Evolutionary conservation across 495 filamentous ascomycete species (phyloP).

Genomic region (Neurospora sp.): DNA sequence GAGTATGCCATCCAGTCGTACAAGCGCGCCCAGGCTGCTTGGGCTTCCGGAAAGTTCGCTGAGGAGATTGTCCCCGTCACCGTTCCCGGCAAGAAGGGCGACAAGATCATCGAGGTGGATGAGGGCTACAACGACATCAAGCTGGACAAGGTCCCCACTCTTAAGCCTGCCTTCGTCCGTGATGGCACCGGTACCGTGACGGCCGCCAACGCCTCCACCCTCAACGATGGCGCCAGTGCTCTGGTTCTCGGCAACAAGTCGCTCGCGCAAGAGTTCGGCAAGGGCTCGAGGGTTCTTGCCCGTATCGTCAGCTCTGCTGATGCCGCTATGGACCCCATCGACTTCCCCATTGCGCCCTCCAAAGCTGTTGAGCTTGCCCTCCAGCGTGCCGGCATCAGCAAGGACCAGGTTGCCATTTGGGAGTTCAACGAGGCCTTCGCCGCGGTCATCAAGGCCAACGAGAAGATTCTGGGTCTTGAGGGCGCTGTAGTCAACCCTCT

Average conservation of each 20-base stretch:
- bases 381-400: conserved; percentile 74
- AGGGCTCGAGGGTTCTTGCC: conserved; percentile 64
- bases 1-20: conserved; percentile 83
- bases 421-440: conserved; percentile 99
- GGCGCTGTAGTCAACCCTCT: conserved; percentile 72
- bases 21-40: conserved; percentile 80
- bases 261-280: conserved; percentile 64
- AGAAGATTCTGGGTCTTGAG: conserved; percentile 77
- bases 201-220: conserved; percentile 81
- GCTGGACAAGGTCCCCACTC: conserved; percentile 67
- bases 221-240: conserved; percentile 93
- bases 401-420: conserved; percentile 85
- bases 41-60: conserved; percentile 65
- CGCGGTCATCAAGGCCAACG: conserved; percentile 89
- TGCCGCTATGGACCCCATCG: conserved; percentile 84
- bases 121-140: conserved; percentile 83
- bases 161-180: conserved; percentile 85
- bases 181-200: conserved; percentile 85
- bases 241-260: conserved; percentile 71
- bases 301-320: conserved; percentile 79
- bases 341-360: conserved; percentile 89
- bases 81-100: conserved; percentile 73
- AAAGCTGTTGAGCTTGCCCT: conserved; percentile 89
- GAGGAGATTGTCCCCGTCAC: conserved; percentile 85
- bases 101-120: conserved; percentile 65